Percentiles rank a stretch among this genome's conserved stretches.
Evolutionary conservation across 192 early-diverging fungal species (phyloP).

Genomic region (Lunasporangiospora selenospora): DNA sequence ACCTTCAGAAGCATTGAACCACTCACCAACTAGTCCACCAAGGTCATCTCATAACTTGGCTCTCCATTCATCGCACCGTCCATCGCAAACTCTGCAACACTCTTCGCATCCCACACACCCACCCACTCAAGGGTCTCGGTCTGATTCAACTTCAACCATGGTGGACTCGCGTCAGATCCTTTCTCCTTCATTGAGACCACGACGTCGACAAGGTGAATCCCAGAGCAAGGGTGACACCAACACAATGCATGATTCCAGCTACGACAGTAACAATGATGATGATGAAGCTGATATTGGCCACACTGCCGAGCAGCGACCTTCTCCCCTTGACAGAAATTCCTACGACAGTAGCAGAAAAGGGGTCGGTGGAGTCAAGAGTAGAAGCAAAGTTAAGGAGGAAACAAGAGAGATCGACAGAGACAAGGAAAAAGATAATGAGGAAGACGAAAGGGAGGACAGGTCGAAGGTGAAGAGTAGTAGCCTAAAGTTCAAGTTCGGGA

Average conservation of each 20-base stretch:
- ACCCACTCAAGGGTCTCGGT: neutral
- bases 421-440: no score
- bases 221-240: no score
- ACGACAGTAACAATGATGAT: slow-evolving; percentile 12
- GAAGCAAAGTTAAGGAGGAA: no score
- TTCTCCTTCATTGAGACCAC: neutral
- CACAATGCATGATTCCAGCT: neutral
- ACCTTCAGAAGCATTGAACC: no score
- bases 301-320: neutral
- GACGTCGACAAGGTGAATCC: neutral
- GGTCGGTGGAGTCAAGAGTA: no score
- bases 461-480: neutral
- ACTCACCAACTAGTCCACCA: no score
- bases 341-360: neutral
- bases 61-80: neutral
- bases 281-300: neutral
- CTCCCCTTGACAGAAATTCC: neutral
- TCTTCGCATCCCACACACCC: neutral
- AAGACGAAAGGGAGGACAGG: no score
- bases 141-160: no score
- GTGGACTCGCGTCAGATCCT: no score
- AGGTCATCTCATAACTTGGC: no score
- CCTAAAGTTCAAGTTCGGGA: slow-evolving; percentile 27
- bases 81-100: neutral
- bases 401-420: slow-evolving; percentile 1